Conservation (phyloP, 768 basidiomycete genomes). For the Scleroderma citrinum region DNA sequence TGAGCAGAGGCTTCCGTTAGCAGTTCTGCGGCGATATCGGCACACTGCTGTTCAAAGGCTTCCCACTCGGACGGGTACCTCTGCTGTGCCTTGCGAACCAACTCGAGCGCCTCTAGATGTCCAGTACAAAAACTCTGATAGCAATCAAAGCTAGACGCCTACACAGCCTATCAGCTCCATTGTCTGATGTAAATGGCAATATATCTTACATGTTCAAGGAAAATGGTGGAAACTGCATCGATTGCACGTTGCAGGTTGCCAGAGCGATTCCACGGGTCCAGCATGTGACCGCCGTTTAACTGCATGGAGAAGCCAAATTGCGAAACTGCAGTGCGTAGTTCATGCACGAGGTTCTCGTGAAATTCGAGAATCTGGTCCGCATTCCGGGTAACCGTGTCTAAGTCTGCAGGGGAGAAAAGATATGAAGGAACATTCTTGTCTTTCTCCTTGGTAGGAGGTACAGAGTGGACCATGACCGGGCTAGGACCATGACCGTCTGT, state of each 20-base stretch:
- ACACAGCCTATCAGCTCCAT: constrained; percentile 6
- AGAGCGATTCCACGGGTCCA: constrained; percentile 24
- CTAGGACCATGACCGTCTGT: constrained; percentile 7
- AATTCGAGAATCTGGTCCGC: constrained; percentile 59
- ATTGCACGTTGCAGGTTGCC: constrained; percentile 37
- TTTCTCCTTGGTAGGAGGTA: constrained; percentile 16
- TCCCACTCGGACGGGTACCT: constrained; percentile 74
- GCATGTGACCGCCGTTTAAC: constrained; percentile 10
- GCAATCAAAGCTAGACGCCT: constrained; percentile 70
- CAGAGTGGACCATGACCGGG: constrained; percentile 5
- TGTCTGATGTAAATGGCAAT: background rate
- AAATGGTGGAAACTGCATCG: constrained; percentile 44
- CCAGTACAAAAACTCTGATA: constrained; percentile 88
- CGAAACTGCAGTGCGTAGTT: constrained; percentile 43
- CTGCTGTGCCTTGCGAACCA: constrained; percentile 60
- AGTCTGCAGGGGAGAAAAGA: constrained; percentile 52
- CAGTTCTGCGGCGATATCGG: constrained; percentile 42
- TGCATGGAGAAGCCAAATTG: constrained; percentile 47
- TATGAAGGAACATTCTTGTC: constrained; percentile 37
- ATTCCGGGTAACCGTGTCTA: constrained; percentile 60
- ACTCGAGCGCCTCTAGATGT: constrained; percentile 74
- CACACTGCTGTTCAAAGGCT: constrained; percentile 75
- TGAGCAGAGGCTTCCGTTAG: constrained; percentile 15
- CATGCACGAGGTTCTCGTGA: constrained; percentile 61
- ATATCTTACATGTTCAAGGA: constrained; percentile 47